A percentile compares a stretch with the other conserved stretches of the same genome.
Evolutionary conservation across 495 filamentous ascomycete species (phyloP).

Genomic region (Sordaria brevicollis): DNA sequence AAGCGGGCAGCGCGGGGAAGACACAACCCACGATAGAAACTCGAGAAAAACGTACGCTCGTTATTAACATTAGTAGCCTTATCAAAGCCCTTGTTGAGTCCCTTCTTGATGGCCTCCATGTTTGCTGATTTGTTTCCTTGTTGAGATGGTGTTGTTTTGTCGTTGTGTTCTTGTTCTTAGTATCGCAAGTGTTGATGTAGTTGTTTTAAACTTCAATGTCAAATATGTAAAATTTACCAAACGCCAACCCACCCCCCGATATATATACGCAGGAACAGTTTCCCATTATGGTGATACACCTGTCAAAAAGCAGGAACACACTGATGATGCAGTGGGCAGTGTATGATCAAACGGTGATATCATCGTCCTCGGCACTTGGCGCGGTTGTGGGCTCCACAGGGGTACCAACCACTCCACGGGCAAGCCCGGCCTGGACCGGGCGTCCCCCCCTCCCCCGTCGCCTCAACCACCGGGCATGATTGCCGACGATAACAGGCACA

Average conservation of each 20-base stretch:
- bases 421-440: no score
- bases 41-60: slow-evolving; percentile 4
- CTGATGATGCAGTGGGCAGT: background rate
- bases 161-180: background rate
- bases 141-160: background rate
- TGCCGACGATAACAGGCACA: background rate
- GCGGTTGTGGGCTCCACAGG: background rate
- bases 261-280: background rate
- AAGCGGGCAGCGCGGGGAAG: background rate
- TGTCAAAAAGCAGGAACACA: background rate
- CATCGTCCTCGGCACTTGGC: background rate
- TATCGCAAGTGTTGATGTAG: background rate
- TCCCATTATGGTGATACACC: background rate
- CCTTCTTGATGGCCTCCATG: slow-evolving; percentile 6
- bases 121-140: background rate
- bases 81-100: slow-evolving; percentile 6
- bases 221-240: background rate
- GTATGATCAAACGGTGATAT: background rate
- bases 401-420: no score
- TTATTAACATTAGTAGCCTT: slow-evolving; percentile 1
- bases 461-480: no score
- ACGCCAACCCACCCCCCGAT: background rate
- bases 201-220: no score
- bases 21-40: background rate
- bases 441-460: no score